These are phyloP conservation scores for Xylariaceae sp. DNA, from an alignment of 2,329 filamentous ascomycete genomes.

Conservation along the genomic window DNA sequence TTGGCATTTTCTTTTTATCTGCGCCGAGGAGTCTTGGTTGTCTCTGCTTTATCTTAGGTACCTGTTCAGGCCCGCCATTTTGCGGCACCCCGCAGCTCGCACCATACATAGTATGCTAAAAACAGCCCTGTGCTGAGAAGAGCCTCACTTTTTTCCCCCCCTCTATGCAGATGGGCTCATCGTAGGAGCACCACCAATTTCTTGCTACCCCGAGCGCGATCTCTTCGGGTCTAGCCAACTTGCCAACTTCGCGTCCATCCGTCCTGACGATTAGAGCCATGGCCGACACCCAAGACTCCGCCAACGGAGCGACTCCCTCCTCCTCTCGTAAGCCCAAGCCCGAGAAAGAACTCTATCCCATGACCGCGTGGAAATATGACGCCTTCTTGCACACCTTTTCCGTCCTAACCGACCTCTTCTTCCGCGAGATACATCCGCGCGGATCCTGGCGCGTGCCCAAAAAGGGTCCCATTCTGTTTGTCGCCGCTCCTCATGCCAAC, in stretches of 20 bases:
- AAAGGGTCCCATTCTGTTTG: slow-evolving; percentile 85
- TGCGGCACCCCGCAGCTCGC: too few species aligned
- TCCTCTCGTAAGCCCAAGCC: slow-evolving; percentile 13
- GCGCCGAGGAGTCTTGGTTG: too few species aligned
- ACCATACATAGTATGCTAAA: too few species aligned
- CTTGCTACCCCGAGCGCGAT: too few species aligned
- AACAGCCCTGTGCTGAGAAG: too few species aligned
- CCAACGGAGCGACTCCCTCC: slow-evolving; percentile 10
- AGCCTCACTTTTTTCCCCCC: too few species aligned
- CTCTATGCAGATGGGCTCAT: too few species aligned
- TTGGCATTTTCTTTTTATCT: too few species aligned
- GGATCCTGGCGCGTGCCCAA: slow-evolving; percentile 93
- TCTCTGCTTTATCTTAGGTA: too few species aligned
- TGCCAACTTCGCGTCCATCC: too few species aligned
- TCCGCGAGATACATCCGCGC: slow-evolving; percentile 92
- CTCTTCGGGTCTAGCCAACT: background rate
- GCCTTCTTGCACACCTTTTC: slow-evolving; percentile 73
- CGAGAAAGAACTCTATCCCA: slow-evolving; percentile 58
- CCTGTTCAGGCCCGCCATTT: too few species aligned
- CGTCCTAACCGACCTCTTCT: slow-evolving; percentile 91
- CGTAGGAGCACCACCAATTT: too few species aligned
- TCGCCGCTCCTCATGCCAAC: slow-evolving; percentile 94
- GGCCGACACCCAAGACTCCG: slow-evolving; percentile 15
- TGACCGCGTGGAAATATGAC: slow-evolving; percentile 74
- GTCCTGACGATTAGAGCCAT: slow-evolving; percentile 11